A percentile compares a stretch with the other conserved stretches of the same genome.
These are phyloP conservation scores for Oryza glaberrima DNA, from an alignment of 176 grass and related monocot species.

Conservation along the genomic window DNA sequence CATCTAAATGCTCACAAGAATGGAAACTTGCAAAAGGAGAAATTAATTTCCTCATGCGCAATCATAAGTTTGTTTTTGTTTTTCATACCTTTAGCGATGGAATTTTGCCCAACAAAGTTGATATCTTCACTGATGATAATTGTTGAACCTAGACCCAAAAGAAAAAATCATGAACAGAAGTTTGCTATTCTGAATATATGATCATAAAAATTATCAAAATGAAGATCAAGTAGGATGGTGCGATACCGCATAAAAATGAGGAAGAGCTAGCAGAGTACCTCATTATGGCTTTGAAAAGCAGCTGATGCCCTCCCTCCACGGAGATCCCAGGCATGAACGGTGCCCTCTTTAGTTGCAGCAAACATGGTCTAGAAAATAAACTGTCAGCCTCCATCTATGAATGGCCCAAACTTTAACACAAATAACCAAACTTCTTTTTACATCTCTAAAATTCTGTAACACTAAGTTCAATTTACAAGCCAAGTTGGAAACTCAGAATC, in stretches of 20 bases:
- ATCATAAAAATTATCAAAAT: neutral
- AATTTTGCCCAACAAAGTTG: slow-evolving; percentile 81
- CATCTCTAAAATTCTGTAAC: neutral
- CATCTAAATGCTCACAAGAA: slow-evolving; percentile 28
- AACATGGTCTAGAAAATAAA: slow-evolving; percentile 69
- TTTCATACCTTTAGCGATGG: slow-evolving; percentile 75
- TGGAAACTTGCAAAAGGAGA: slow-evolving; percentile 21
- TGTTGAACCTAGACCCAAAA: slow-evolving; percentile 58
- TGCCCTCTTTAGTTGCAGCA: slow-evolving; percentile 75
- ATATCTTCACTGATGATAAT: slow-evolving; percentile 83
- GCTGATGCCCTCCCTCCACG: slow-evolving; percentile 80
- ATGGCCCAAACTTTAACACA: neutral
- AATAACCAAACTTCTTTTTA: neutral
- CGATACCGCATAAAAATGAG: slow-evolving; percentile 6
- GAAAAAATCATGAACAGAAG: slow-evolving; percentile 1
- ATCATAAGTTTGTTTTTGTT: slow-evolving; percentile 33
- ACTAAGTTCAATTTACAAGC: slow-evolving; percentile 2
- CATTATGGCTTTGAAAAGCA: slow-evolving; percentile 91
- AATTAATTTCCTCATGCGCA: slow-evolving; percentile 22
- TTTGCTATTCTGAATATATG: slow-evolving; percentile 7
- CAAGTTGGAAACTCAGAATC: neutral
- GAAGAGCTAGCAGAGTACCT: slow-evolving; percentile 53
- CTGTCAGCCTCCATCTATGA: slow-evolving; percentile 3
- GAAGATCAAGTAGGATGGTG: slow-evolving; percentile 11
- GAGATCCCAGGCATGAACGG: slow-evolving; percentile 84